Percentiles rank a stretch among this genome's conserved stretches.
Conservation (phyloP, 2,329 filamentous ascomycete species). For the Aspergillus candidus region DNA sequence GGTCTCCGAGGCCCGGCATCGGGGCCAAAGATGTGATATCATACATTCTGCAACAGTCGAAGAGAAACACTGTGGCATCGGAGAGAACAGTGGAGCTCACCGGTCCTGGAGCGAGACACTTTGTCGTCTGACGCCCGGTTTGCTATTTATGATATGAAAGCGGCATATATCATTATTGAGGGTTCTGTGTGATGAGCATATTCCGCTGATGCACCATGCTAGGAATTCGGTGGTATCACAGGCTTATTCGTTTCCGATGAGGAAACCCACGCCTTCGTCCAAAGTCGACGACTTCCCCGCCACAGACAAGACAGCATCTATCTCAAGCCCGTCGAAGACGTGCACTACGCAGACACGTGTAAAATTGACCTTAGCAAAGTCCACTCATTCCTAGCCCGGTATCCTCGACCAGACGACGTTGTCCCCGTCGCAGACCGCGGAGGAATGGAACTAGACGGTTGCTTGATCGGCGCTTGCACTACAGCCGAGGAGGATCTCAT, state of each 20-base stretch:
- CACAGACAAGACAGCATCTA: conserved; percentile 32
- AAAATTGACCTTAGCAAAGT: conserved; percentile 37
- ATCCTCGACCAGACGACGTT: conserved; percentile 42
- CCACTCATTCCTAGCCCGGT: conserved; percentile 35
- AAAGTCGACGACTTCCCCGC: conserved; percentile 25
- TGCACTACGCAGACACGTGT: conserved; percentile 33
- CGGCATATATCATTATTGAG: conserved; percentile 11
- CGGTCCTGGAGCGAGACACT: conserved; percentile 35
- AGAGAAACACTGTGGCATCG: conserved; percentile 43
- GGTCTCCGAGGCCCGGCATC: conserved; percentile 31
- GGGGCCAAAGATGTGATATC: conserved; percentile 45
- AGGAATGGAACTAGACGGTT: conserved; percentile 35
- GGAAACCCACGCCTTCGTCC: conserved; percentile 32
- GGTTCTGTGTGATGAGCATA: too few relatives aligned
- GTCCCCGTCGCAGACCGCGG: conserved; percentile 34
- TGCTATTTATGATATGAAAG: conserved; percentile 45
- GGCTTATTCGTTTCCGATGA: conserved; percentile 40
- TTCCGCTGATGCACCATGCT: neutral
- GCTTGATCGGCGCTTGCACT: conserved; percentile 46
- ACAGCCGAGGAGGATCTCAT: conserved; percentile 44
- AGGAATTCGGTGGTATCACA: conserved; percentile 41
- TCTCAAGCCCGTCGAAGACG: conserved; percentile 36
- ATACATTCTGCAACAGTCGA: conserved; percentile 39
- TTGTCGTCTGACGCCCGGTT: conserved; percentile 42
- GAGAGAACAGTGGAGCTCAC: conserved; percentile 43